Conservation (phyloP, 352 stramenopile genomes). For the Globisporangium middletonii region DNA sequence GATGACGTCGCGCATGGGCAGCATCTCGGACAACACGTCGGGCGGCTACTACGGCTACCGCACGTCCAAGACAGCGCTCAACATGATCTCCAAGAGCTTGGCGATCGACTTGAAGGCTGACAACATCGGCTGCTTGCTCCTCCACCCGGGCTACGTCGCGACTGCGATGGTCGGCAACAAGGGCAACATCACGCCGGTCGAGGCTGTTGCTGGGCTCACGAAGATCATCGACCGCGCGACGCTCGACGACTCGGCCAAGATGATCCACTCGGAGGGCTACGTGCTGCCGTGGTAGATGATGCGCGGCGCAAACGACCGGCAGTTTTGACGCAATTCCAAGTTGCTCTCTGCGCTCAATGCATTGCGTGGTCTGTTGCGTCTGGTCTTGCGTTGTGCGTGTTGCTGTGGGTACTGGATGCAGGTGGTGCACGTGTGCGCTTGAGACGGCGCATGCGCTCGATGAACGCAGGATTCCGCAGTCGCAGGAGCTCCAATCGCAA, state of each 20-base stretch:
- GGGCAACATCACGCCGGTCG: constrained; percentile 29
- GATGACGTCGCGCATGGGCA: constrained; percentile 53
- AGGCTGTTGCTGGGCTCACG: constrained; percentile 44
- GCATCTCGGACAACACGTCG: constrained; percentile 47
- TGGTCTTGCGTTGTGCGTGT: too few species aligned
- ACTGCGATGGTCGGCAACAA: constrained; percentile 51
- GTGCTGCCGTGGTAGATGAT: constrained; percentile 46
- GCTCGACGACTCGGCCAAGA: constrained; percentile 42
- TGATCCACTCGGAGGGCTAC: constrained; percentile 47
- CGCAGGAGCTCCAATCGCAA: constrained; percentile 12
- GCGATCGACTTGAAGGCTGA: constrained; percentile 39
- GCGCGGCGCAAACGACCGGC: neutral
- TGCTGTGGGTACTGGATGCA: too few species aligned
- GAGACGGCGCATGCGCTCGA: constrained; percentile 9
- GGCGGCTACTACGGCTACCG: constrained; percentile 73
- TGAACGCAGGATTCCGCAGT: constrained; percentile 12
- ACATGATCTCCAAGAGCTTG: constrained; percentile 66
- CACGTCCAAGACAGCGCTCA: constrained; percentile 74
- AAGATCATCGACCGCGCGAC: constrained; percentile 49
- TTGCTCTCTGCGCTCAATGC: neutral
- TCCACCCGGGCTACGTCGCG: constrained; percentile 60
- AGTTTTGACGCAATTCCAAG: neutral
- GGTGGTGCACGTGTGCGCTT: neutral
- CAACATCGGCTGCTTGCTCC: constrained; percentile 48
- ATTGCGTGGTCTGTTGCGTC: neutral